phyloP scores from a whole-genome alignment of 1,284 basidiomycete species.

The Cystobasidium sp. region DNA sequence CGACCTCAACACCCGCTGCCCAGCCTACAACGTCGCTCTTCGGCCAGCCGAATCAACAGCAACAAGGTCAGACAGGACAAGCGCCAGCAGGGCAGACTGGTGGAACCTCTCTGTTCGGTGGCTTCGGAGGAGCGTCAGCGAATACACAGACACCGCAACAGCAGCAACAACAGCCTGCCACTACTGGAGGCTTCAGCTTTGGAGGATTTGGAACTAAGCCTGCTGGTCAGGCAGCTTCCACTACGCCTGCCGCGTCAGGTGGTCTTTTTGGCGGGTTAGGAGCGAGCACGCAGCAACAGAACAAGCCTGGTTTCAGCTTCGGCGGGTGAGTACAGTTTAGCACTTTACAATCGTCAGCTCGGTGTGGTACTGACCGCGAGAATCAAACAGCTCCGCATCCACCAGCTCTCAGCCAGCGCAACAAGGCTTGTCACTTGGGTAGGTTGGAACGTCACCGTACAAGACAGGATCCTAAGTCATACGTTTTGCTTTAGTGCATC shows the following conservation, averaged over 20 bases:
- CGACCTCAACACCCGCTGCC: neutral
- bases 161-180: slow-evolving; percentile 20
- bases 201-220: slow-evolving; percentile 33
- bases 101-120: slow-evolving; percentile 24
- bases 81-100: slow-evolving; percentile 9
- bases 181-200: slow-evolving; percentile 22
- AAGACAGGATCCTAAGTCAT: neutral
- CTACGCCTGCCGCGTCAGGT: slow-evolving; percentile 1
- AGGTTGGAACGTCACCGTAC: neutral
- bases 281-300: slow-evolving; percentile 30
- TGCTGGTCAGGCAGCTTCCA: slow-evolving; percentile 21
- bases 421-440: slow-evolving; percentile 26
- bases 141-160: slow-evolving; percentile 17
- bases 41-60: slow-evolving; percentile 35
- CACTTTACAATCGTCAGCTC: neutral
- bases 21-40: slow-evolving; percentile 25
- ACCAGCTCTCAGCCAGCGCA: slow-evolving; percentile 5
- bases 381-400: slow-evolving; percentile 1
- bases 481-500: neutral
- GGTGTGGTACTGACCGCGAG: neutral
- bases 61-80: slow-evolving; percentile 11
- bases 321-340: slow-evolving; percentile 9
- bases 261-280: slow-evolving; percentile 31
- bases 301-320: slow-evolving; percentile 22
- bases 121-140: neutral